Conservation (phyloP, 106 monocot genomes). For the Dioscorea dumetorum region DNA sequence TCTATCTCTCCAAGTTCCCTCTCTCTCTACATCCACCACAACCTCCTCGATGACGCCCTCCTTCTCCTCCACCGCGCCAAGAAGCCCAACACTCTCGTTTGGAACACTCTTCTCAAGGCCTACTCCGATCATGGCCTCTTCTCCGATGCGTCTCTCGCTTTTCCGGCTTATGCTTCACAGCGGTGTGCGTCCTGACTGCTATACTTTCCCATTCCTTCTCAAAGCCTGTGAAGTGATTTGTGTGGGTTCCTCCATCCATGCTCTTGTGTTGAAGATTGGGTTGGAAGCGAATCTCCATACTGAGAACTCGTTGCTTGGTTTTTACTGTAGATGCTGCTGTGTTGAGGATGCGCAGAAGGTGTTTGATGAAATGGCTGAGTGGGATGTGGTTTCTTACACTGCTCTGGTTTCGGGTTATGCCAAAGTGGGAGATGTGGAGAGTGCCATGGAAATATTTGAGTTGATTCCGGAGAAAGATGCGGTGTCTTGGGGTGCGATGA, state of each 20-base stretch:
- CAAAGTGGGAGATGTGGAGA: conserved; percentile 11
- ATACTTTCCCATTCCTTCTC: background rate
- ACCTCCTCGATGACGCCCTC: background rate
- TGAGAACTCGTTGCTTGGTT: conserved; percentile 26
- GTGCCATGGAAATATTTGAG: conserved; percentile 34
- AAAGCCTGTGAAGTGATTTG: background rate
- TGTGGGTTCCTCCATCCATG: background rate
- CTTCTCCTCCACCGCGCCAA: background rate
- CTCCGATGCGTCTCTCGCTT: background rate
- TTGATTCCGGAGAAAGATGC: conserved; percentile 14
- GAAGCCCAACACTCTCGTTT: background rate
- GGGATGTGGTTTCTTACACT: conserved; percentile 43
- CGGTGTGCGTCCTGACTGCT: background rate
- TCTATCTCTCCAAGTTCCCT: background rate
- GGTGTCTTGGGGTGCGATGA: conserved; percentile 5
- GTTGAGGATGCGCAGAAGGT: conserved; percentile 28
- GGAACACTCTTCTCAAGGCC: background rate
- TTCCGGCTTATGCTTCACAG: background rate
- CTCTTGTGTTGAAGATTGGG: conserved; percentile 22
- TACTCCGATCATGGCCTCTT: background rate
- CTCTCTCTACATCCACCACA: background rate
- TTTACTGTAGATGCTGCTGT: conserved; percentile 29
- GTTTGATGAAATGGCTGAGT: conserved; percentile 28
- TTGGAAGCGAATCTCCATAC: background rate
- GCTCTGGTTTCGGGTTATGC: conserved; percentile 37